Evolutionary conservation across 2,329 filamentous ascomycete genomes (phyloP).

Genomic region (Aspergillus carbonarius): DNA sequence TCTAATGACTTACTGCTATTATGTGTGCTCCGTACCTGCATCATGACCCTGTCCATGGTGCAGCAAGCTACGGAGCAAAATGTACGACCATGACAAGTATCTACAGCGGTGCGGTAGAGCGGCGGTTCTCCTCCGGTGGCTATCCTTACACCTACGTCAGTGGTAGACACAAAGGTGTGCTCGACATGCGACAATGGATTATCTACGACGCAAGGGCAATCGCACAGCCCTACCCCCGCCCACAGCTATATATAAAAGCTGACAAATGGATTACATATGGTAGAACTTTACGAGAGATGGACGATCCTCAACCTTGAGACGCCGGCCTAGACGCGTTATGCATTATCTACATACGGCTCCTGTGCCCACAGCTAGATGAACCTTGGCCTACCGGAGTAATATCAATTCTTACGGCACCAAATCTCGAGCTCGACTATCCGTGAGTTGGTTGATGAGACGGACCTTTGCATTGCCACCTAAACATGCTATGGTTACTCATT

Average conservation of each 20-base stretch:
- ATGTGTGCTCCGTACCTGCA: conserved; percentile 3
- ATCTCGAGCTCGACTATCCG: no score
- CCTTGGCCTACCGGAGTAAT: not conserved
- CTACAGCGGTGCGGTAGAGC: not conserved
- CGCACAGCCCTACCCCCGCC: not conserved
- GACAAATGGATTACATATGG: not conserved
- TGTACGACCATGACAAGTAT: not conserved
- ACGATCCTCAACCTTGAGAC: not conserved
- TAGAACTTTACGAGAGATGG: not conserved
- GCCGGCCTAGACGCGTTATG: not conserved
- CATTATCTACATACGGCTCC: not conserved
- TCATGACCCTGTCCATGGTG: not conserved
- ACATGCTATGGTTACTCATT: no score
- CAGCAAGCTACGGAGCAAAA: not conserved
- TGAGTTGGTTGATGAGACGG: no score
- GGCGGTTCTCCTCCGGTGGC: not conserved
- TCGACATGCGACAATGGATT: not conserved
- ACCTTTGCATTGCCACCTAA: no score
- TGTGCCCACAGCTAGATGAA: not conserved
- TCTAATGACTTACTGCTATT: not conserved
- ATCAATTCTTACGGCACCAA: no score
- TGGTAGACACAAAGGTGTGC: not conserved
- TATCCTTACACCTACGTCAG: not conserved
- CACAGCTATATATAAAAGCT: not conserved
- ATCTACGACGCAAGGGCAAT: conserved; percentile 4